phyloP scores from a whole-genome alignment of 2,329 filamentous ascomycete genomes.

The Cryphonectria carpinicola region DNA sequence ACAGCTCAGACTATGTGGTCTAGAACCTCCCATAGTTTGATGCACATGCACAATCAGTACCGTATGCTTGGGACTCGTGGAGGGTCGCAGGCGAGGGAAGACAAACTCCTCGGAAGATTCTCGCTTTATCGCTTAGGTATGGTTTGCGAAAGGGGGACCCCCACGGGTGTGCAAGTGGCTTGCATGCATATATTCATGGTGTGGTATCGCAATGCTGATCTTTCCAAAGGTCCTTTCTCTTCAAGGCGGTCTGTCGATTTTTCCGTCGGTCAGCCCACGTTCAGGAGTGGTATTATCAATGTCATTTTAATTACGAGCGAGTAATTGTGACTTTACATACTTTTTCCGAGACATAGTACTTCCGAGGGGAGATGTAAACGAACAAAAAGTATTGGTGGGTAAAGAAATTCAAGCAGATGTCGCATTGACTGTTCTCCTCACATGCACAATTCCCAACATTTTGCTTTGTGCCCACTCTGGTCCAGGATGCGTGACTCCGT shows the following conservation, averaged over 20 bases:
- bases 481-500: neutral
- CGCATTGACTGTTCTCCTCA: neutral
- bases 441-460: neutral
- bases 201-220: neutral
- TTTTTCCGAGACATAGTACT: constrained; percentile 2
- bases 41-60: neutral
- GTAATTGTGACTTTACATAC: neutral
- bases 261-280: neutral
- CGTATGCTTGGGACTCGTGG: constrained; percentile 1
- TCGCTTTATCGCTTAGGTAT: neutral
- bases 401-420: neutral
- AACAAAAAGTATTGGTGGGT: neutral
- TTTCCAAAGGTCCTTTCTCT: neutral
- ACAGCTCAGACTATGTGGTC: neutral
- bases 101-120: neutral
- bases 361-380: too few relatives aligned
- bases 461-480: neutral
- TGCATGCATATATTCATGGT: neutral
- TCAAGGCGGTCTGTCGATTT: neutral
- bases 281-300: neutral
- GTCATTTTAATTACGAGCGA: neutral
- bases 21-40: neutral
- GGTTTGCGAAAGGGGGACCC: neutral
- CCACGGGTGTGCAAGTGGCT: neutral
- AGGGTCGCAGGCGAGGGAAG: neutral